Evolutionary conservation across 129 eudicot species (phyloP), one percentile per base, ranked within the genome.

Genomic region (Pulicaria dysenterica): DNA sequence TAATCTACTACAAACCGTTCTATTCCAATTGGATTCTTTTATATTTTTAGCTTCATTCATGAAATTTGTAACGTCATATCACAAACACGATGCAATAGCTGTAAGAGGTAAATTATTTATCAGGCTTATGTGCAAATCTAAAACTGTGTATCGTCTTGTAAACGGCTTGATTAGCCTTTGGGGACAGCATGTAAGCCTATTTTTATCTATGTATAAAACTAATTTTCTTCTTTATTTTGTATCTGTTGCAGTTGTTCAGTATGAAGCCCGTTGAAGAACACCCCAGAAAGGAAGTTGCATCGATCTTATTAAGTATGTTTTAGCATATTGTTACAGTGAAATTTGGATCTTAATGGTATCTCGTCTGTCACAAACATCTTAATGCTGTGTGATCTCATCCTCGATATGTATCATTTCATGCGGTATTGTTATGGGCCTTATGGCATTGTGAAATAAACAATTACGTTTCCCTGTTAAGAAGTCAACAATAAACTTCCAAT

Each of bases 201-300:
- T n/a, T n/a, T 1, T 46, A 9, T 24, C 8, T 6, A 42, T 6
- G 7, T 37, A 69, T 17, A 6, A 8, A 10, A 37, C n/a, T n/a
- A 6, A 9, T 15, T 2, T 54, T 43, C 3, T 7, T 44, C 7
- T 42, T 6, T 37, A 7, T 7, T 15, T 9, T 56, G 42, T 60
- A 45, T 34, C 5, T 74, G 65, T 6, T 75, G 97, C 97, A 91
- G 95, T 91, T 85, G 95, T 91, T 69, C 97, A 91, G 72, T 91
- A 91, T 59, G 91, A 91, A 84, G 97, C 95, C 36, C 97, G 97
- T 69, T 91, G 73, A 85, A 80, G 81, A 78, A 62, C 45, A 12
- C 54, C 13, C n/a, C 3, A 7, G 17, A 43, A 42, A 15, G 19
- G 58, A 70, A 34, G 81, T 51, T 34, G 34, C 58, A 8, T 49